Conservation (phyloP, 1,284 basidiomycete genomes). For the Gymnopus androsaceus region DNA sequence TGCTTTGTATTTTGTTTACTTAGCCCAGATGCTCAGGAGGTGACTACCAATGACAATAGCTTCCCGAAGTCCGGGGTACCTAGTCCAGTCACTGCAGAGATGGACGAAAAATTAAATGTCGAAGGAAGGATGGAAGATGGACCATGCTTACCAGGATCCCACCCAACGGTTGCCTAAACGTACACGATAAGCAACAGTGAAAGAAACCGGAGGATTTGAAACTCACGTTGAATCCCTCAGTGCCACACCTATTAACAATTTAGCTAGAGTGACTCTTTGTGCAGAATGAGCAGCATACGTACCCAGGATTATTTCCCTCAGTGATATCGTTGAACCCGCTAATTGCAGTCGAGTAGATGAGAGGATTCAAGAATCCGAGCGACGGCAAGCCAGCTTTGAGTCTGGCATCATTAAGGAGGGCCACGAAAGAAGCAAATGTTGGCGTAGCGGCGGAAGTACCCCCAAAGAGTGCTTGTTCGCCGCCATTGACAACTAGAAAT, state of each 20-base stretch:
- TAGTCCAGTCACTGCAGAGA: slow-evolving; percentile 54
- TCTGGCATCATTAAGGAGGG: slow-evolving; percentile 65
- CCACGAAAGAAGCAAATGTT: slow-evolving; percentile 49
- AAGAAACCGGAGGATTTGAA: slow-evolving; percentile 35
- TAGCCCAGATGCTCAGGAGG: background rate
- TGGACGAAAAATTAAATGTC: background rate
- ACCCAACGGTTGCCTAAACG: slow-evolving; percentile 45
- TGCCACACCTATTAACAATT: no score
- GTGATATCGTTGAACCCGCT: slow-evolving; percentile 59
- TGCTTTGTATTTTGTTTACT: background rate
- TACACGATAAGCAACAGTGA: slow-evolving; percentile 5
- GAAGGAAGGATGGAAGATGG: no score
- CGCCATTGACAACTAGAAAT: slow-evolving; percentile 46
- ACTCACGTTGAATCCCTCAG: slow-evolving; percentile 26
- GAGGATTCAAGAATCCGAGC: slow-evolving; percentile 65
- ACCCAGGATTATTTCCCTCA: slow-evolving; percentile 53
- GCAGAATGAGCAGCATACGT: no score
- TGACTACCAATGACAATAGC: slow-evolving; percentile 29
- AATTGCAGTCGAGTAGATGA: slow-evolving; percentile 47
- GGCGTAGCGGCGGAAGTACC: slow-evolving; percentile 6
- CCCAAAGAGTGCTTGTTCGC: slow-evolving; percentile 36
- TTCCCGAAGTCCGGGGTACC: slow-evolving; percentile 50
- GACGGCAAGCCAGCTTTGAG: slow-evolving; percentile 44
- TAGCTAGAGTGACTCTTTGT: no score
- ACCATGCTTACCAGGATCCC: slow-evolving; percentile 51